phyloP scores from a whole-genome alignment of 2,329 filamentous ascomycete species.

The Exserohilum rostratum region DNA sequence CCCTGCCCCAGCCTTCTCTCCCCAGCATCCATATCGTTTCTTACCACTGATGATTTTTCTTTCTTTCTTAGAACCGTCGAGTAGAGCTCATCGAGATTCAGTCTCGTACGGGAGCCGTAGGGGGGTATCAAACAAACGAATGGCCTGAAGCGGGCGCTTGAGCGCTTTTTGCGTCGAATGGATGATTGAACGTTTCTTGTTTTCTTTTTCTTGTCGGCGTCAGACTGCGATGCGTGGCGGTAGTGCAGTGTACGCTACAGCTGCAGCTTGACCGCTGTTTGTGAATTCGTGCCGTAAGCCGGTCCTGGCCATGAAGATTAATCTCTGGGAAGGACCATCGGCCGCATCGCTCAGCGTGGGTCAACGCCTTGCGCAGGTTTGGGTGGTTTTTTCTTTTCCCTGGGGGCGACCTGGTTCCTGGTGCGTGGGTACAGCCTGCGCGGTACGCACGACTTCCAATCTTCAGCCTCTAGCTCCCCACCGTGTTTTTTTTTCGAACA shows the following conservation, averaged over 20 bases:
- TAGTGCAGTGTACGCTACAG: neutral
- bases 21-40: neutral
- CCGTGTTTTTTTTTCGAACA: neutral
- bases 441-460: neutral
- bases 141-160: neutral
- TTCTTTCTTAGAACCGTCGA: neutral
- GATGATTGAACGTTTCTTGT: neutral
- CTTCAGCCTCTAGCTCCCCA: neutral
- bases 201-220: neutral
- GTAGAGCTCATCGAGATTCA: constrained; percentile 2
- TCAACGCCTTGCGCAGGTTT: neutral
- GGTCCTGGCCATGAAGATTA: neutral
- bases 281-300: neutral
- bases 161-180: neutral
- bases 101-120: neutral
- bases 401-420: neutral
- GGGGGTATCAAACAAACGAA: constrained; percentile 1
- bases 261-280: neutral
- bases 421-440: neutral
- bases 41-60: neutral
- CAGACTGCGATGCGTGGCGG: neutral
- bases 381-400: neutral
- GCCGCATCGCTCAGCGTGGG: neutral
- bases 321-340: neutral
- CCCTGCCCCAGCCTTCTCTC: neutral